Conservation (phyloP, 805 yeast genomes). For the Nadsonia fulvescens region DNA sequence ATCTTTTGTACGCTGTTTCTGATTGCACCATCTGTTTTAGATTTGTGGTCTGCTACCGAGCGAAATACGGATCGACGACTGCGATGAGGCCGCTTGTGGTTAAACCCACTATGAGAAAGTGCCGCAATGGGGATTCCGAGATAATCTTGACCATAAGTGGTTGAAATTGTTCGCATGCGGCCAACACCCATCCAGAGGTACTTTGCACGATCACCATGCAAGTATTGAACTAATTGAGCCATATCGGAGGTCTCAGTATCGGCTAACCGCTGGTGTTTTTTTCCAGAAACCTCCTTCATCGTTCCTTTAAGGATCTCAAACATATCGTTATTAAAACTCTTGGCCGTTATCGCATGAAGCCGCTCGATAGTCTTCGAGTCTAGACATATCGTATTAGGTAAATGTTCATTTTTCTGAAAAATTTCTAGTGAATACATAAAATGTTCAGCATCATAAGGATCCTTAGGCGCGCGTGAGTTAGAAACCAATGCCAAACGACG, state of each 20-base stretch:
- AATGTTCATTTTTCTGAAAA: conserved; percentile 56
- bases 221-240: conserved; percentile 15
- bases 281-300: conserved; percentile 42
- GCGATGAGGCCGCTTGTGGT: conserved; percentile 7
- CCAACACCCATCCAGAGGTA: conserved; percentile 36
- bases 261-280: conserved; percentile 16
- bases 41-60: conserved; percentile 7
- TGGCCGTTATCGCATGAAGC: conserved; percentile 29
- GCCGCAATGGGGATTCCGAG: conserved; percentile 10
- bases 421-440: conserved; percentile 51
- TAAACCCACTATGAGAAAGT: conserved; percentile 6
- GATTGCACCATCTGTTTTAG: conserved; percentile 11
- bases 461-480: conserved; percentile 46
- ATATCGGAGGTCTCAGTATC: conserved; percentile 21
- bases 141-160: conserved; percentile 12
- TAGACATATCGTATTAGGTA: conserved; percentile 32
- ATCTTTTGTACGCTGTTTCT: conserved; percentile 11
- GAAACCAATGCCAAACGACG: conserved; percentile 42
- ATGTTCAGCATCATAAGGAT: conserved; percentile 60
- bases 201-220: conserved; percentile 19
- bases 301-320: conserved; percentile 45
- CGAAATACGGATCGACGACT: conserved; percentile 10
- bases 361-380: conserved; percentile 38
- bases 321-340: conserved; percentile 20
- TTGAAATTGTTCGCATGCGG: conserved; percentile 16